Conservation (phyloP, 192 early-diverging fungal genomes). For the Backusella luteola region DNA sequence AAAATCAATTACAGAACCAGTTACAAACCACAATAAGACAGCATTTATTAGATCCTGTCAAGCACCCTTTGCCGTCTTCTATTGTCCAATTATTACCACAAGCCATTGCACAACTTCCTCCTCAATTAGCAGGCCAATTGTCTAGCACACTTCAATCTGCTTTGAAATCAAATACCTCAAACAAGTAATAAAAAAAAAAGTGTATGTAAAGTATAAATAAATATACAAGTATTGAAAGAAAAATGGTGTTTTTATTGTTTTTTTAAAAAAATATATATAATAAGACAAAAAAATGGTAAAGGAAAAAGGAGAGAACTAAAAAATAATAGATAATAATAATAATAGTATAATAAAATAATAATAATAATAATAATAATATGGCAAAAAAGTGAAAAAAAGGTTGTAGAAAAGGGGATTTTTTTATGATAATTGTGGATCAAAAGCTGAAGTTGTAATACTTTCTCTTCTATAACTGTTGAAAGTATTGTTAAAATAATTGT, state of each 20-base stretch:
- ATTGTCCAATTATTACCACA: conserved; percentile 32
- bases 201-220: background rate
- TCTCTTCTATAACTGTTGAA: conserved; percentile 15
- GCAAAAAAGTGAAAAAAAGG: background rate
- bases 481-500: background rate
- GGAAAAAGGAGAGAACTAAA: background rate
- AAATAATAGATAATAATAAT: background rate
- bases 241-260: background rate
- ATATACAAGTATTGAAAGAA: background rate
- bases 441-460: conserved; percentile 11
- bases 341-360: background rate
- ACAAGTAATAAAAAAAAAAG: background rate
- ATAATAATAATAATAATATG: background rate
- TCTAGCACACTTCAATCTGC: background rate
- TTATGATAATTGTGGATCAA: conserved; percentile 10
- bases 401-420: background rate
- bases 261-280: background rate
- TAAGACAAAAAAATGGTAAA: no score
- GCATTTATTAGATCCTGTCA: conserved; percentile 28
- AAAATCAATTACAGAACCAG: conserved; percentile 26
- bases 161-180: conserved; percentile 5
- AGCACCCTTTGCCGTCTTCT: conserved; percentile 26
- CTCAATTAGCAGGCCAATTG: conserved; percentile 17
- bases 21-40: conserved; percentile 36
- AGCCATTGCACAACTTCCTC: conserved; percentile 34